These are phyloP conservation scores for Solanum hybrid DNA, from an alignment of 305 asterid genomes.

Conservation along the genomic window DNA sequence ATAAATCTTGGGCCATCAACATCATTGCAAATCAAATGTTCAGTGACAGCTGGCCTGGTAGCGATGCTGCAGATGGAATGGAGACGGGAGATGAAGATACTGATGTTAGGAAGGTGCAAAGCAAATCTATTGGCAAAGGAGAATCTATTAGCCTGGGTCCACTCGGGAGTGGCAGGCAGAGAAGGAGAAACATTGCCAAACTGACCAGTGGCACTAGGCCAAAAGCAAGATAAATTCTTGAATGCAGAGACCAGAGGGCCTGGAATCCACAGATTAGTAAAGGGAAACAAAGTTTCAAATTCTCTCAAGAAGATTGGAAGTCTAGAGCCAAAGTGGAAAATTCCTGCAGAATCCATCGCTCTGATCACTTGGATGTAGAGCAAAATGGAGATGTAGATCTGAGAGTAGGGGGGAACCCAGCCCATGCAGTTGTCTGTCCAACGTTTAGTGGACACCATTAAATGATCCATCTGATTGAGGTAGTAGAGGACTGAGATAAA, in stretches of 20 bases:
- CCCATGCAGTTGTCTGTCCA: neutral
- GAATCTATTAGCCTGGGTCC: neutral
- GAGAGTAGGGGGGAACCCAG: neutral
- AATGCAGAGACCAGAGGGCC: neutral
- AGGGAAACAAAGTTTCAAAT: neutral
- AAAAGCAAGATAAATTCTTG: neutral
- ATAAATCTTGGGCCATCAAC: neutral
- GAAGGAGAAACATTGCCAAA: neutral
- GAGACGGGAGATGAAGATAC: neutral
- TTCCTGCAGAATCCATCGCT: neutral
- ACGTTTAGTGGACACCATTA: neutral
- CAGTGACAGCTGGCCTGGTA: neutral
- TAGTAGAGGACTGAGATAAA: neutral
- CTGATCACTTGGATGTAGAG: neutral
- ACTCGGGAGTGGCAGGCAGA: neutral
- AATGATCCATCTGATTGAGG: neutral
- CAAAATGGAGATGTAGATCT: neutral
- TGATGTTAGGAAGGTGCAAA: neutral
- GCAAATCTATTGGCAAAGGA: neutral
- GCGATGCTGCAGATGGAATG: neutral
- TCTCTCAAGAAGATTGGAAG: neutral
- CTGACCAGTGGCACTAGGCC: neutral
- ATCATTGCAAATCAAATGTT: neutral
- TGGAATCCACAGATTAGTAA: neutral
- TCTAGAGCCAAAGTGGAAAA: neutral